Percentiles rank a stretch among this genome's conserved stretches.
Conservation (phyloP, 441 rosid genomes). For the Eruca vesicaria region DNA sequence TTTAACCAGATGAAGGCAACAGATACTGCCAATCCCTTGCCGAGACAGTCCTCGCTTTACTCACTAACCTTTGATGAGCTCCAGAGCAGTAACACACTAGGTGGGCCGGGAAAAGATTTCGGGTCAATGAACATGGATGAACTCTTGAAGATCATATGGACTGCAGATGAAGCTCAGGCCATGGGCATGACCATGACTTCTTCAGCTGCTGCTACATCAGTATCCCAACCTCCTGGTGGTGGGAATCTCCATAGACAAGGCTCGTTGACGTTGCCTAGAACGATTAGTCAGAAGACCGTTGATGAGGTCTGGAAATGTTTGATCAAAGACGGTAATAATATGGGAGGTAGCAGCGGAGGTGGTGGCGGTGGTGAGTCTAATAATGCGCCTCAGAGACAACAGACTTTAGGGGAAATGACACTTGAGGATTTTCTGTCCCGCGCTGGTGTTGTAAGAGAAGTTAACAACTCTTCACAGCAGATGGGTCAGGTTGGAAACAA, state of each 20-base stretch:
- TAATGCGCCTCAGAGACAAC: slow-evolving; percentile 52
- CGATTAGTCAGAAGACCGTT: slow-evolving; percentile 73
- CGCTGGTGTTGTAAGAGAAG: slow-evolving; percentile 68
- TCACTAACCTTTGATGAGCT: slow-evolving; percentile 66
- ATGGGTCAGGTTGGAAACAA: slow-evolving; percentile 35
- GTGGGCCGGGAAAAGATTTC: slow-evolving; percentile 62
- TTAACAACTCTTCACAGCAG: slow-evolving; percentile 36
- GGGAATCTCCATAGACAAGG: slow-evolving; percentile 74
- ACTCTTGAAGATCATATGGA: slow-evolving; percentile 63
- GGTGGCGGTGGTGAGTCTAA: slow-evolving; percentile 29
- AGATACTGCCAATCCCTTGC: slow-evolving; percentile 35
- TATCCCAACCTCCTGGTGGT: slow-evolving; percentile 27
- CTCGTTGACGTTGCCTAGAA: slow-evolving; percentile 67
- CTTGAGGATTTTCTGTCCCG: slow-evolving; percentile 68
- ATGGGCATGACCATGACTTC: slow-evolving; percentile 41
- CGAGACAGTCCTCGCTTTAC: slow-evolving; percentile 57
- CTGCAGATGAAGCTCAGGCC: slow-evolving; percentile 68
- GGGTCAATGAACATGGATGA: slow-evolving; percentile 88
- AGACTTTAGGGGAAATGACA: slow-evolving; percentile 69
- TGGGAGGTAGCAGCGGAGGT: slow-evolving; percentile 35
- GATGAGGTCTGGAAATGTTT: slow-evolving; percentile 73
- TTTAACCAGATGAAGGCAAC: slow-evolving; percentile 31
- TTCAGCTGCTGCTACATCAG: slow-evolving; percentile 28
- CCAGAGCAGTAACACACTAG: slow-evolving; percentile 43
- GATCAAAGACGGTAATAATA: slow-evolving; percentile 43